Percentiles rank a stretch among this genome's conserved stretches.
phyloP scores from a whole-genome alignment of 495 filamentous ascomycete species.

The Tuber umbilicatum region DNA sequence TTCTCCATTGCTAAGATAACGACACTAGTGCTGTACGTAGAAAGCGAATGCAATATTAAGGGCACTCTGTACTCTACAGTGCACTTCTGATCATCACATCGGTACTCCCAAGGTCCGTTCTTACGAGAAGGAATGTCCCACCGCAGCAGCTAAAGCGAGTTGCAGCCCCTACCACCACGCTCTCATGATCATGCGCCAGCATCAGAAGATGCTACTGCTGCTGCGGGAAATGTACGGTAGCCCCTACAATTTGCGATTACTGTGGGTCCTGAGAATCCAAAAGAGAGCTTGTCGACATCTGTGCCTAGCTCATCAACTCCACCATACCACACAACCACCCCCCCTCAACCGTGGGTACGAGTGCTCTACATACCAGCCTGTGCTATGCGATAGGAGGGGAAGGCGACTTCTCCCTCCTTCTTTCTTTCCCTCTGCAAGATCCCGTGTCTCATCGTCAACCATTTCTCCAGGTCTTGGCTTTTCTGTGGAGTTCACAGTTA shows the following conservation, averaged over 20 bases:
- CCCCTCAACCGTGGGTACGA: neutral
- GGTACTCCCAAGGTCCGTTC: neutral
- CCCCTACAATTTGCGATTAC: neutral
- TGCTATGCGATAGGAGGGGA: neutral
- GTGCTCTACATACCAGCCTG: neutral
- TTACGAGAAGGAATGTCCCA: neutral
- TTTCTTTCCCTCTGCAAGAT: constrained; percentile 19
- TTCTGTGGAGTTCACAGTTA: constrained; percentile 8
- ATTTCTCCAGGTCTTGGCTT: constrained; percentile 33
- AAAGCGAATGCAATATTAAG: neutral
- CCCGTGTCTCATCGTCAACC: constrained; percentile 35
- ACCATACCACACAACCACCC: neutral
- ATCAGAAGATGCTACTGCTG: neutral
- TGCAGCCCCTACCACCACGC: neutral
- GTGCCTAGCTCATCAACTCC: neutral
- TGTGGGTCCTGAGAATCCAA: neutral
- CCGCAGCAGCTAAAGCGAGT: neutral
- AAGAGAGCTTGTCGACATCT: neutral
- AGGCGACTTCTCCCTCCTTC: constrained; percentile 6
- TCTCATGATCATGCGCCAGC: neutral
- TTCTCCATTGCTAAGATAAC: neutral
- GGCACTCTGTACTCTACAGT: neutral
- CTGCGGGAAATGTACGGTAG: neutral
- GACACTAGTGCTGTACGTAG: neutral
- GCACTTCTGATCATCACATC: neutral